A percentile compares a stretch with the other conserved stretches of the same genome.
These are phyloP conservation scores for Artemisia annua DNA, from an alignment of 129 eudicot species.

Conservation along the genomic window DNA sequence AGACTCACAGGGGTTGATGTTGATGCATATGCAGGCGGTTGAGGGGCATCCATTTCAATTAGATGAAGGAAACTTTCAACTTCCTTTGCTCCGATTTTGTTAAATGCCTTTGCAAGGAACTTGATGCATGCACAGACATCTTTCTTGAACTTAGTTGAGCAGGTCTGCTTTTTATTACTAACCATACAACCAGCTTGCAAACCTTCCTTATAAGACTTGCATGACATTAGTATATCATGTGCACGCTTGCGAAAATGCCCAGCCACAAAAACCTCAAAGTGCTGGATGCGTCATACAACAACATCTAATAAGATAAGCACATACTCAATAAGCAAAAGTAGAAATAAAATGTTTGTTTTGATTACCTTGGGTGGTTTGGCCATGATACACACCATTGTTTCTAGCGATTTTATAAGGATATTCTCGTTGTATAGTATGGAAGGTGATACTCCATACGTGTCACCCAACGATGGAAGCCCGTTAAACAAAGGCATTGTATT, in stretches of 20 bases:
- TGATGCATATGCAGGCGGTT: background rate
- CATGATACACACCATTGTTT: background rate
- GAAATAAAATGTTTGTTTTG: background rate
- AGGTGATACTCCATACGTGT: too few relatives aligned
- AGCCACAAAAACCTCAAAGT: background rate
- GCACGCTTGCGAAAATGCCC: constrained; percentile 4
- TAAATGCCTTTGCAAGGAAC: constrained; percentile 1
- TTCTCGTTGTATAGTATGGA: too few relatives aligned
- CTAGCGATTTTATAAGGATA: background rate
- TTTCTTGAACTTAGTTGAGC: background rate
- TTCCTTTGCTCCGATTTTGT: background rate
- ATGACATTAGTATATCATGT: background rate
- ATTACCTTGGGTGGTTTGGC: background rate
- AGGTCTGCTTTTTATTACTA: background rate
- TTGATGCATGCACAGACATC: background rate
- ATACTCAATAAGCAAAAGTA: background rate
- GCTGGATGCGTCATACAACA: background rate
- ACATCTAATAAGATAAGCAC: background rate
- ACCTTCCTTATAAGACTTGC: background rate
- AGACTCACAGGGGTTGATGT: constrained; percentile 1
- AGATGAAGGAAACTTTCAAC: background rate
- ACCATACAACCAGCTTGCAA: background rate
- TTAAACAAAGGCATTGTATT: too few relatives aligned
- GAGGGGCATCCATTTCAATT: background rate
- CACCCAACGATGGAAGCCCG: too few relatives aligned